Conservation (phyloP, 208 protist species). For the Acanthamoeba healyi region DNA sequence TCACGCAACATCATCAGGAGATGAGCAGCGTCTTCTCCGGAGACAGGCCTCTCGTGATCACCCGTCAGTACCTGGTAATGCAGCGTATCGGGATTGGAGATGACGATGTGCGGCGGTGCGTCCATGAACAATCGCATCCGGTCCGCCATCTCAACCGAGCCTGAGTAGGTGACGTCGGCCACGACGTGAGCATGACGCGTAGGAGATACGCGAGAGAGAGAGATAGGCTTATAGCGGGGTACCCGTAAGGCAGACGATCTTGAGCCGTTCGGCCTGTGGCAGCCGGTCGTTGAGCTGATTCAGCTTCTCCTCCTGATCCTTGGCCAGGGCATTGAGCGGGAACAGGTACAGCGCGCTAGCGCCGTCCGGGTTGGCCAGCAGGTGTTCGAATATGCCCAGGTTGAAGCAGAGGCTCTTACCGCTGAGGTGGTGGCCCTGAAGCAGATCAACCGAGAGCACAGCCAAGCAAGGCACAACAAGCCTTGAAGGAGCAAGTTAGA, state of each 20-base stretch:
- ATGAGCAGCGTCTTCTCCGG: too few relatives aligned
- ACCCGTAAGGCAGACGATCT: neutral
- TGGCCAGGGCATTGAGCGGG: slow-evolving; percentile 25
- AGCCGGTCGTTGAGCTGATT: neutral
- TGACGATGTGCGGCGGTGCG: neutral
- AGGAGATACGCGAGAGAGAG: too few relatives aligned
- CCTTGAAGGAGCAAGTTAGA: too few relatives aligned
- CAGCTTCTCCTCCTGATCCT: slow-evolving; percentile 31
- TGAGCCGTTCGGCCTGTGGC: neutral
- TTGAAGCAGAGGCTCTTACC: slow-evolving; percentile 50
- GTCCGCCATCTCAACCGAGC: neutral
- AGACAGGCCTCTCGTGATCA: too few relatives aligned
- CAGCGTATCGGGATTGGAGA: neutral
- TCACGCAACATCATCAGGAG: too few relatives aligned
- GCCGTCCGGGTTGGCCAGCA: neutral
- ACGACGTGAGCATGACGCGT: too few relatives aligned
- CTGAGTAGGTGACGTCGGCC: too few relatives aligned
- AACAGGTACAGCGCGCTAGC: slow-evolving; percentile 4
- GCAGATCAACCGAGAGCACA: too few relatives aligned
- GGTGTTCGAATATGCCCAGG: slow-evolving; percentile 8
- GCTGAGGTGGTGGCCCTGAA: too few relatives aligned
- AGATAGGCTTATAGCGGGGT: too few relatives aligned
- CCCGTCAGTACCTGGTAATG: slow-evolving; percentile 34
- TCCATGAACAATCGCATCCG: neutral
- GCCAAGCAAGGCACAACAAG: too few relatives aligned